These are phyloP conservation scores for Emericellopsis atlantica DNA, from an alignment of 2,329 filamentous ascomycete genomes.

Conservation along the genomic window DNA sequence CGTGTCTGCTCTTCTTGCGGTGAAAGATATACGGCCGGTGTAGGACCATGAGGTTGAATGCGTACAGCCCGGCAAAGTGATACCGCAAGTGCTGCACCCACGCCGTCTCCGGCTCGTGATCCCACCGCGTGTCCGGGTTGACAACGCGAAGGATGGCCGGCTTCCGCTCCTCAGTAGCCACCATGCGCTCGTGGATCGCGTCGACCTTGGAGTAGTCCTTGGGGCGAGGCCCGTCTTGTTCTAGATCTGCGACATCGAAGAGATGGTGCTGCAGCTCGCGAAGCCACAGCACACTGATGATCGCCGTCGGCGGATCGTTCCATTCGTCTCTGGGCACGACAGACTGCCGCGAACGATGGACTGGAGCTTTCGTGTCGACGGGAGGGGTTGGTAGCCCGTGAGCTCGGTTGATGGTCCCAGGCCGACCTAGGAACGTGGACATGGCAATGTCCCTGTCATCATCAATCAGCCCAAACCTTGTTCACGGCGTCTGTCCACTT, in stretches of 20 bases:
- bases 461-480: neutral
- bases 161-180: slow-evolving; percentile 31
- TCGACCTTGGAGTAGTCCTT: slow-evolving; percentile 42
- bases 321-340: slow-evolving; percentile 31
- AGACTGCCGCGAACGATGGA: slow-evolving; percentile 31
- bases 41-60: slow-evolving; percentile 45
- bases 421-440: slow-evolving; percentile 38
- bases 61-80: slow-evolving; percentile 31
- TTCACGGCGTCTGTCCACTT: neutral
- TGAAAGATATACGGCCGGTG: slow-evolving; percentile 52
- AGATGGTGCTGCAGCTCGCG: slow-evolving; percentile 34
- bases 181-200: slow-evolving; percentile 35
- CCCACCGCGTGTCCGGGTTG: slow-evolving; percentile 45
- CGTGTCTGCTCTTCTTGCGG: slow-evolving; percentile 35
- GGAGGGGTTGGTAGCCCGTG: slow-evolving; percentile 34
- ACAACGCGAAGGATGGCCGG: slow-evolving; percentile 40
- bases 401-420: slow-evolving; percentile 40
- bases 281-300: slow-evolving; percentile 40
- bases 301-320: slow-evolving; percentile 39
- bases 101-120: slow-evolving; percentile 34
- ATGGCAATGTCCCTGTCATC: slow-evolving; percentile 39
- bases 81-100: slow-evolving; percentile 37
- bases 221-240: slow-evolving; percentile 41
- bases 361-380: slow-evolving; percentile 37
- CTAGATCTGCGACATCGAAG: slow-evolving; percentile 39